A percentile compares a stretch with the other conserved stretches of the same genome.
phyloP scores from a whole-genome alignment of 768 basidiomycete genomes.

The Pleurotus pulmonarius region DNA sequence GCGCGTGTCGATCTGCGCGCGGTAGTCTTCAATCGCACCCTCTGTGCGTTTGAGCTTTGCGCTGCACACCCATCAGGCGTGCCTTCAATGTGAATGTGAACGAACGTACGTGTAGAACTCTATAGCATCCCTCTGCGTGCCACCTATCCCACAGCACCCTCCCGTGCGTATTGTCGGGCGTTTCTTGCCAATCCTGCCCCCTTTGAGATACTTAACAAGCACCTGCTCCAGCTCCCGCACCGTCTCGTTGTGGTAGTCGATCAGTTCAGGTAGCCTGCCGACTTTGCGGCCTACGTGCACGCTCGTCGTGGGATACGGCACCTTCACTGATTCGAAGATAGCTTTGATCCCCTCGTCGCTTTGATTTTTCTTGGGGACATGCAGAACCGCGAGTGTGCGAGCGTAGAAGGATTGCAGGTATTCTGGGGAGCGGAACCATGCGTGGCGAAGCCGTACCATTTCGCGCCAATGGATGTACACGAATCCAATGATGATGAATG shows the following conservation, averaged over 20 bases:
- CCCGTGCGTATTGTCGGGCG: slow-evolving; percentile 81
- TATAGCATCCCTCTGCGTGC: slow-evolving; percentile 85
- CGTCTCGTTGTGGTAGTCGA: slow-evolving; percentile 90
- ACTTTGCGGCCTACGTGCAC: slow-evolving; percentile 88
- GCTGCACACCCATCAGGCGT: slow-evolving; percentile 22
- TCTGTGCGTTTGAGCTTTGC: slow-evolving; percentile 65
- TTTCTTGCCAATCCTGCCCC: slow-evolving; percentile 71
- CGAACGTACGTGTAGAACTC: slow-evolving; percentile 82
- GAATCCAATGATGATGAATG: slow-evolving; percentile 64
- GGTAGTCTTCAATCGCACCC: slow-evolving; percentile 66
- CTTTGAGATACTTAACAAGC: slow-evolving; percentile 87
- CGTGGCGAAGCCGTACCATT: slow-evolving; percentile 75
- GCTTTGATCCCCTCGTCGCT: slow-evolving; percentile 79
- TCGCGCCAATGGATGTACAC: slow-evolving; percentile 72
- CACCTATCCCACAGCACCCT: slow-evolving; percentile 79
- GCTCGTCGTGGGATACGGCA: slow-evolving; percentile 89
- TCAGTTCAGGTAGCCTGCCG: slow-evolving; percentile 83
- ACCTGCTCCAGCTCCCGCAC: slow-evolving; percentile 90
- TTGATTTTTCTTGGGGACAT: slow-evolving; percentile 77
- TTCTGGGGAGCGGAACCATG: slow-evolving; percentile 89
- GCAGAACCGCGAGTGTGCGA: slow-evolving; percentile 79
- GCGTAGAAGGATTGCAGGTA: slow-evolving; percentile 91
- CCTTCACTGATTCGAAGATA: slow-evolving; percentile 68
- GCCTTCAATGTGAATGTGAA: background rate
- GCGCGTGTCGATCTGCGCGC: slow-evolving; percentile 64